A percentile compares a stretch with the other conserved stretches of the same genome.
These are phyloP conservation scores for Atalantia buxifolia DNA, from an alignment of 345 rosid species.

Conservation along the genomic window DNA sequence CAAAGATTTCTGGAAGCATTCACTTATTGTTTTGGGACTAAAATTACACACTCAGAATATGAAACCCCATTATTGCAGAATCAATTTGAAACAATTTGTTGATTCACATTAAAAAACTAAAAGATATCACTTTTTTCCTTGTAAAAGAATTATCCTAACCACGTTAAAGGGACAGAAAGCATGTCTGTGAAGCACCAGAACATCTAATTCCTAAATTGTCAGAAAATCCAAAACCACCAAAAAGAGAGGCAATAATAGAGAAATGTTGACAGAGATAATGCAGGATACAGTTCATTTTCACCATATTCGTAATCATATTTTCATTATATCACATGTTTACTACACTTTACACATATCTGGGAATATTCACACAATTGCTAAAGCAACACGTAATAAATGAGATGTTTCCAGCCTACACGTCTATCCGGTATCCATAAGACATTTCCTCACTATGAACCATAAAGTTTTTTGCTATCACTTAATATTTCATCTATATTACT, in stretches of 20 bases:
- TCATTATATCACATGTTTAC: not conserved
- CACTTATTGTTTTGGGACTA: not conserved
- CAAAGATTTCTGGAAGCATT: not conserved
- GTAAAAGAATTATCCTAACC: not conserved
- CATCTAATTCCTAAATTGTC: not conserved
- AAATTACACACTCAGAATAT: not conserved
- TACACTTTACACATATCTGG: not conserved
- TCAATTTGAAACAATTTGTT: not conserved
- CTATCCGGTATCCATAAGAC: not conserved
- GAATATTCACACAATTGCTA: not conserved
- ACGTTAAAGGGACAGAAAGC: not conserved
- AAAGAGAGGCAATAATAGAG: not conserved
- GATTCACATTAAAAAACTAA: not conserved
- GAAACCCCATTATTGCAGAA: not conserved
- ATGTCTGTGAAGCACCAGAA: not conserved
- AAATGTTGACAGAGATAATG: not conserved
- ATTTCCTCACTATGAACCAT: not conserved
- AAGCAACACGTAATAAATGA: not conserved
- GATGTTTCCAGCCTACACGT: not conserved
- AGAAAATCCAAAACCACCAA: not conserved
- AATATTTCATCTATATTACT: not conserved
- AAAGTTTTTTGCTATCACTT: not conserved
- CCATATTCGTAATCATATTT: not conserved
- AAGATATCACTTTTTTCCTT: not conserved
- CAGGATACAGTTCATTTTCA: not conserved